Percentiles rank a stretch among this genome's conserved stretches.
phyloP scores from a whole-genome alignment of 2,329 filamentous ascomycete genomes.

The Cercospora beticola region DNA sequence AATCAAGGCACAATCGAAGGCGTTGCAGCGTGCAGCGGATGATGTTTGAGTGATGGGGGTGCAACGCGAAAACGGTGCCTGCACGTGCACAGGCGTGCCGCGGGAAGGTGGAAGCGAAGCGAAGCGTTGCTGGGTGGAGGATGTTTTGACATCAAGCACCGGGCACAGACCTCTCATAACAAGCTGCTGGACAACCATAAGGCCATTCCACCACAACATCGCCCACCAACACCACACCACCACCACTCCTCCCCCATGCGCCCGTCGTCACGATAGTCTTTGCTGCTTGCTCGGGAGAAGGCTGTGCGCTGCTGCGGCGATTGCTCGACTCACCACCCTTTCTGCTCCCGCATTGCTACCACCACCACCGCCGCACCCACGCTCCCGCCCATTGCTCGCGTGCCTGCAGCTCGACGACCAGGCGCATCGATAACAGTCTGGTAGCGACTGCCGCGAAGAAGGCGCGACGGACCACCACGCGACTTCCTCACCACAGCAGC shows the following conservation, averaged over 20 bases:
- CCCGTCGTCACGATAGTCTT: slow-evolving; percentile 12
- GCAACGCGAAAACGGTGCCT: neutral
- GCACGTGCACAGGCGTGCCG: slow-evolving; percentile 6
- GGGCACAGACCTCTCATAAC: slow-evolving; percentile 10
- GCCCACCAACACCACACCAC: neutral
- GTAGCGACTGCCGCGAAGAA: neutral
- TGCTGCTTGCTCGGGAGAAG: slow-evolving; percentile 7
- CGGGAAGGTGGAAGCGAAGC: slow-evolving; percentile 2
- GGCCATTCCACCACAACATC: neutral
- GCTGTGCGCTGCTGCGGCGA: neutral
- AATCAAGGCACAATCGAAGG: neutral
- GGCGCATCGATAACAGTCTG: neutral
- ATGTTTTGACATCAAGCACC: slow-evolving; percentile 4
- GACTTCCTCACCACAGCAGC: neutral
- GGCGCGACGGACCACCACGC: slow-evolving; percentile 2
- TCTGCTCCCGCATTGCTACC: slow-evolving; percentile 1
- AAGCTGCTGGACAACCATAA: neutral
- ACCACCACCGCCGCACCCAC: neutral
- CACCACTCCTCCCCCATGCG: slow-evolving; percentile 3
- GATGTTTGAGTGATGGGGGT: neutral
- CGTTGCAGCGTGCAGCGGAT: neutral
- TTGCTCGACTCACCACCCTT: neutral
- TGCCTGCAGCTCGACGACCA: neutral
- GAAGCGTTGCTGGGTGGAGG: slow-evolving; percentile 5
- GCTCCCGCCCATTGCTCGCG: neutral